These are phyloP conservation scores for Phytophthora podocarpi DNA, from an alignment of 352 stramenopile species.

Conservation along the genomic window DNA sequence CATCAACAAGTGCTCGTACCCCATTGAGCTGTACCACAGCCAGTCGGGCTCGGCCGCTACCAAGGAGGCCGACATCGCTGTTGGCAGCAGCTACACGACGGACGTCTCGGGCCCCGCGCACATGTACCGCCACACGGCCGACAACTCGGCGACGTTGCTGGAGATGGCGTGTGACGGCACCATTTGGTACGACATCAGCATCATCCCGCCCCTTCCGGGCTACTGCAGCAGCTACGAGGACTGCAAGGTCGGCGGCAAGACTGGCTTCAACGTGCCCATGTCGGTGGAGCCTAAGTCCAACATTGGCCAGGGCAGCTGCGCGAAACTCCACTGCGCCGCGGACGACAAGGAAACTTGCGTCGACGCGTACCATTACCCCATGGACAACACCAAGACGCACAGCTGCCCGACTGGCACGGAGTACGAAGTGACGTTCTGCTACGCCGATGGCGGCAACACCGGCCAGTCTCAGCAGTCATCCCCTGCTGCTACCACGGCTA, in stretches of 20 bases:
- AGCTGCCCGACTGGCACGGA: conserved; percentile 42
- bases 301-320: conserved; percentile 33
- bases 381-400: conserved; percentile 72
- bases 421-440: conserved; percentile 68
- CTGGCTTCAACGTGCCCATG: conserved; percentile 67
- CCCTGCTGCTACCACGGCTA: background rate
- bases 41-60: conserved; percentile 28
- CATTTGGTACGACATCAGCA: conserved; percentile 68
- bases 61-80: conserved; percentile 27
- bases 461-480: conserved; percentile 13
- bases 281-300: conserved; percentile 43
- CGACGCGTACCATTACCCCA: conserved; percentile 69
- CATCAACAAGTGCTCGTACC: conserved; percentile 45
- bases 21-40: conserved; percentile 49
- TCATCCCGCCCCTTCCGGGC: conserved; percentile 50
- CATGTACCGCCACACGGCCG: conserved; percentile 56
- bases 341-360: conserved; percentile 38
- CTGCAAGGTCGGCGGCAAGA: conserved; percentile 44
- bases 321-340: conserved; percentile 32
- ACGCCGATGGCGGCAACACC: conserved; percentile 9
- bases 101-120: conserved; percentile 35
- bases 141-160: conserved; percentile 41
- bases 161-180: conserved; percentile 38
- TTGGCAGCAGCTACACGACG: conserved; percentile 13
- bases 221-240: conserved; percentile 37